Evolutionary conservation across 108 stramenopile species (phyloP).

Genomic region (Nitzschia palea): DNA sequence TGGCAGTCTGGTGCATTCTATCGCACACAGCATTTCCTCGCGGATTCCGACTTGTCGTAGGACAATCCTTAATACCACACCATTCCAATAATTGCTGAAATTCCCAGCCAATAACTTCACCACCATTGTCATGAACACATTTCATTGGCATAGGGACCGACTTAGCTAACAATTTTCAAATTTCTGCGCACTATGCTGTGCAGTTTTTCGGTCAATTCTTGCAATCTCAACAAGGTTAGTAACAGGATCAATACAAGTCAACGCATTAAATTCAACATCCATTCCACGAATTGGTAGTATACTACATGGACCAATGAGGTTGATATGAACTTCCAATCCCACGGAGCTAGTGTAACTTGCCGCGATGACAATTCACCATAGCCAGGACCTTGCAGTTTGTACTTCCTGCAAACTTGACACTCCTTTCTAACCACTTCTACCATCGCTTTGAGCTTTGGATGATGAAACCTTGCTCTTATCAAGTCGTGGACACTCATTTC

Average conservation of each 20-base stretch:
- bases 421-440: background rate
- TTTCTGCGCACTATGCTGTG: conserved; percentile 13
- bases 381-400: conserved; percentile 10
- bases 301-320: conserved; percentile 46
- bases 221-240: conserved; percentile 47
- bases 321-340: conserved; percentile 28
- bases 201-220: conserved; percentile 20
- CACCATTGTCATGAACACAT: conserved; percentile 36
- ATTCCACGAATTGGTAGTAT: conserved; percentile 5
- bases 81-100: conserved; percentile 20
- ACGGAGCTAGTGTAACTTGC: conserved; percentile 16
- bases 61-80: background rate
- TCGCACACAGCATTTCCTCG: conserved; percentile 28
- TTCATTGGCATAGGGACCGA: conserved; percentile 31
- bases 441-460: background rate
- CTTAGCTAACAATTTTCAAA: conserved; percentile 35
- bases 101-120: conserved; percentile 39
- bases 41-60: conserved; percentile 15
- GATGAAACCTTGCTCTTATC: conserved; percentile 4
- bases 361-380: conserved; percentile 28
- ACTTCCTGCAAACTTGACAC: conserved; percentile 18
- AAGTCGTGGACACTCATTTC: conserved; percentile 6
- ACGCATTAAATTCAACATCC: conserved; percentile 18
- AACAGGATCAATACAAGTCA: conserved; percentile 37
- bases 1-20: conserved; percentile 26